phyloP scores from a whole-genome alignment of 1,139 yeast species.

The Blastobotrys malaysiensis region DNA sequence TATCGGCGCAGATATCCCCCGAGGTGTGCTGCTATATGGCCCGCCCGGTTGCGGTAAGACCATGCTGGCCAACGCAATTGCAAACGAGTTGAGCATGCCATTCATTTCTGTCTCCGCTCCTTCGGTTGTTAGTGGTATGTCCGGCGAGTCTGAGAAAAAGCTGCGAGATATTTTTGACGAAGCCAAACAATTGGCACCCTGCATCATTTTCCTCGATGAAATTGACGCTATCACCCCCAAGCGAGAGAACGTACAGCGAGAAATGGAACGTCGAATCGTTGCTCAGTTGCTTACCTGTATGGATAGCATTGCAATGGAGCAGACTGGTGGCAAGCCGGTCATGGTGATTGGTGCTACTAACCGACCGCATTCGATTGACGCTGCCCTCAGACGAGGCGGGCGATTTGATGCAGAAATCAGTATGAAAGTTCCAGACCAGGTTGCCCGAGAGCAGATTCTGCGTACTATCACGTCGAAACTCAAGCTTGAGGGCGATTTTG shows the following conservation, averaged over 20 bases:
- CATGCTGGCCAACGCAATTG: conserved; percentile 89
- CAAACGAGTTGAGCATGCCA: conserved; percentile 92
- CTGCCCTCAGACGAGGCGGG: conserved; percentile 95
- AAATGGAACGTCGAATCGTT: conserved; percentile 96
- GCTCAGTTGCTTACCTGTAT: conserved; percentile 91
- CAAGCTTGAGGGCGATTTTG: conserved; percentile 65
- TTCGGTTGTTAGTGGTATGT: conserved; percentile 97
- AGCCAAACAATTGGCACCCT: conserved; percentile 85
- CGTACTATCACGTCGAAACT: conserved; percentile 58
- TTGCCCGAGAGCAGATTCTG: conserved; percentile 70
- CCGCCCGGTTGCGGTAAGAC: conserved; percentile 99
- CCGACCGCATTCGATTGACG: conserved; percentile 93
- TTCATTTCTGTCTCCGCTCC: conserved; percentile 92
- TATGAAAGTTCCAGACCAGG: conserved; percentile 86
- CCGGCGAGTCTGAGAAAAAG: conserved; percentile 97
- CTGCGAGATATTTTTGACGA: conserved; percentile 90
- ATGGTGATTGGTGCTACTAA: conserved; percentile 96
- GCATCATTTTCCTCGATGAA: conserved; percentile 88
- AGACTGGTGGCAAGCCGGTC: conserved; percentile 89
- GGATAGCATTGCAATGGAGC: conserved; percentile 84
- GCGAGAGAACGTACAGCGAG: conserved; percentile 96
- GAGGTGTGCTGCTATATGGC: conserved; percentile 91
- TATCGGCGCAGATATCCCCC: conserved; percentile 94
- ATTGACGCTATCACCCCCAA: conserved; percentile 98
- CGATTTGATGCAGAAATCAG: conserved; percentile 94